Percentiles rank a stretch among this genome's conserved stretches.
These are phyloP conservation scores for Vigna angularis DNA, from an alignment of 306 rosid genomes.

Conservation along the genomic window DNA sequence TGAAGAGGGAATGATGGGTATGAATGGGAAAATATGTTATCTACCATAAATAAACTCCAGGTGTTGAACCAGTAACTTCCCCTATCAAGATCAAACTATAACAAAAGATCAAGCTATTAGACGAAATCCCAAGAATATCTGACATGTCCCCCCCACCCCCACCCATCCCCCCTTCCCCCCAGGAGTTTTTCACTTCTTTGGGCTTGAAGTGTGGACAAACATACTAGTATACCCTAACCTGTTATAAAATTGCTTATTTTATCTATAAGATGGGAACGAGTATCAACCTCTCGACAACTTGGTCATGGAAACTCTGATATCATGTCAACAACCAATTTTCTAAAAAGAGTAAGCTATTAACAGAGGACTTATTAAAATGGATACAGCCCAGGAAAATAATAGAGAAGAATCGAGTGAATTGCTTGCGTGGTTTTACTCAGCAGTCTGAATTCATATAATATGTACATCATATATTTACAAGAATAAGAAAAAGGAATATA, in stretches of 20 bases:
- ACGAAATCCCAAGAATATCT: not conserved
- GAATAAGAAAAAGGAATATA: no score
- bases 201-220: not conserved
- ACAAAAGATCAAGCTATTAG: not conserved
- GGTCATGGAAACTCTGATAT: not conserved
- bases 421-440: not conserved
- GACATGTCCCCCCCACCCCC: not conserved
- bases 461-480: no score
- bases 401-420: not conserved
- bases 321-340: not conserved
- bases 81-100: not conserved
- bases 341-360: not conserved
- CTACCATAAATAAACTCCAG: not conserved
- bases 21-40: not conserved
- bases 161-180: not conserved
- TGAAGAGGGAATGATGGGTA: not conserved
- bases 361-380: not conserved
- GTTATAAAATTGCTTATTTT: not conserved
- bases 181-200: not conserved
- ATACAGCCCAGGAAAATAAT: not conserved
- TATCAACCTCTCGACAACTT: constrained; percentile 1
- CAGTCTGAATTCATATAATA: not conserved
- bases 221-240: not conserved
- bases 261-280: not conserved
- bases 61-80: not conserved